phyloP scores from a whole-genome alignment of 2,329 filamentous ascomycete species.

The Phyllosticta citrichinensis region DNA sequence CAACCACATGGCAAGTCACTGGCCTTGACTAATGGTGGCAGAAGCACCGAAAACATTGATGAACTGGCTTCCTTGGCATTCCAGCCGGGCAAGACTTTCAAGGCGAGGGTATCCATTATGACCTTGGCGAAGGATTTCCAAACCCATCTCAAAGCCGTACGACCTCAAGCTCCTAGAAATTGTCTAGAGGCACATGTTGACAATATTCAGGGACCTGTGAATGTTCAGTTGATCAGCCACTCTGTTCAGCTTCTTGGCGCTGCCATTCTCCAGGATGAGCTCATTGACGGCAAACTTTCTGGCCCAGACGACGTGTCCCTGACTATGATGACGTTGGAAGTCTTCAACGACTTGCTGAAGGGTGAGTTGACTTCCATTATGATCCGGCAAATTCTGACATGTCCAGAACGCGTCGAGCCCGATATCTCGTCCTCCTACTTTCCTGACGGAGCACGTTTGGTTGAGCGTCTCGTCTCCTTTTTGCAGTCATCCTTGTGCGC shows the following conservation, averaged over 20 bases:
- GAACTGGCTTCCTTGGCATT: slow-evolving; percentile 17
- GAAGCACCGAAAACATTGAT: not conserved
- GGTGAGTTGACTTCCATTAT: slow-evolving; percentile 15
- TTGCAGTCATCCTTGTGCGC: slow-evolving; percentile 13
- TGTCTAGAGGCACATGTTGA: not conserved
- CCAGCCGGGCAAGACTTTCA: slow-evolving; percentile 25
- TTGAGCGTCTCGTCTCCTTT: slow-evolving; percentile 21
- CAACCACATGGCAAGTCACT: slow-evolving; percentile 21
- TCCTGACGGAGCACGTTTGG: slow-evolving; percentile 19
- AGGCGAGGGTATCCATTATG: slow-evolving; percentile 21
- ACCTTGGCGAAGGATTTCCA: slow-evolving; percentile 13
- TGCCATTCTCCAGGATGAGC: slow-evolving; percentile 20
- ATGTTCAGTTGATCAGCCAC: slow-evolving; percentile 23
- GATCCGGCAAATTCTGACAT: not conserved
- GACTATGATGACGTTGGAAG: slow-evolving; percentile 19
- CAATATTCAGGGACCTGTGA: slow-evolving; percentile 18
- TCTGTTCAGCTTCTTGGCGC: slow-evolving; percentile 21
- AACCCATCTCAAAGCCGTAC: slow-evolving; percentile 23
- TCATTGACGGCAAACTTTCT: slow-evolving; percentile 18
- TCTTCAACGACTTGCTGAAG: slow-evolving; percentile 25
- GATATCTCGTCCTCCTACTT: slow-evolving; percentile 25
- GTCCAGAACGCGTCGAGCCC: slow-evolving; percentile 22
- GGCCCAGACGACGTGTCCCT: slow-evolving; percentile 18
- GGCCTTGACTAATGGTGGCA: not conserved
- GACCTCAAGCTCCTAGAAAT: slow-evolving; percentile 1